These are phyloP conservation scores for Saxophila tyrrhenica DNA, from an alignment of 495 filamentous ascomycete species.

Conservation along the genomic window DNA sequence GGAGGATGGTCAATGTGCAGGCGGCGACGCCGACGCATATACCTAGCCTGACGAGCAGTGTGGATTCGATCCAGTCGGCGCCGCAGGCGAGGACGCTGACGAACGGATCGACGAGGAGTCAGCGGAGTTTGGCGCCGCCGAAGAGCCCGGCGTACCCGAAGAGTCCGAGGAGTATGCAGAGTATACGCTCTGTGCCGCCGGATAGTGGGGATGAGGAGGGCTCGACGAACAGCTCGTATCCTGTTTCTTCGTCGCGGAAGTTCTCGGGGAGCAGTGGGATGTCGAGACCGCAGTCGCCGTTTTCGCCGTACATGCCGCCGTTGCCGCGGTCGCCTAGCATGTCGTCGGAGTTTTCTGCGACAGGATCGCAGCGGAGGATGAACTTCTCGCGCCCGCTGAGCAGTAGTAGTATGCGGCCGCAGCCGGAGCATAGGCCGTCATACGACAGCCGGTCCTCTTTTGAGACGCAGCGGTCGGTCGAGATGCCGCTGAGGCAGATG, in stretches of 20 bases:
- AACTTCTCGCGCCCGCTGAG: constrained; percentile 92
- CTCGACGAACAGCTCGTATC: background rate
- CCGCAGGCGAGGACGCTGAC: constrained; percentile 23
- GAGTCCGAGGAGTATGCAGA: constrained; percentile 38
- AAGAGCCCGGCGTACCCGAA: constrained; percentile 35
- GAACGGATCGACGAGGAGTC: constrained; percentile 15
- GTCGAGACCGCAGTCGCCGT: constrained; percentile 50
- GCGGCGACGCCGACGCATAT: constrained; percentile 12
- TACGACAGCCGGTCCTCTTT: constrained; percentile 14
- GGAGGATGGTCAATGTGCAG: constrained; percentile 8
- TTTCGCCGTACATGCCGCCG: constrained; percentile 45
- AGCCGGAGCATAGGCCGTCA: constrained; percentile 13
- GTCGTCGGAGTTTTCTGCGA: constrained; percentile 60
- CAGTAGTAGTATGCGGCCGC: constrained; percentile 37
- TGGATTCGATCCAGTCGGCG: constrained; percentile 27
- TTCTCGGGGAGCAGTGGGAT: constrained; percentile 36
- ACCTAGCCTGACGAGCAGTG: constrained; percentile 22
- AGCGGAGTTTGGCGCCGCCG: constrained; percentile 41
- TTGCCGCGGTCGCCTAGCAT: constrained; percentile 67
- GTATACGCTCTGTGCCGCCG: constrained; percentile 41
- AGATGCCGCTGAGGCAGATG: constrained; percentile 44
- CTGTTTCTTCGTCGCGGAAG: constrained; percentile 19
- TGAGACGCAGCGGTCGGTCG: constrained; percentile 44
- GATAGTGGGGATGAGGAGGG: constrained; percentile 54
- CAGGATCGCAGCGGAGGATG: constrained; percentile 49